phyloP scores from a whole-genome alignment of 345 rosid species.

The Syzygium oleosum region DNA sequence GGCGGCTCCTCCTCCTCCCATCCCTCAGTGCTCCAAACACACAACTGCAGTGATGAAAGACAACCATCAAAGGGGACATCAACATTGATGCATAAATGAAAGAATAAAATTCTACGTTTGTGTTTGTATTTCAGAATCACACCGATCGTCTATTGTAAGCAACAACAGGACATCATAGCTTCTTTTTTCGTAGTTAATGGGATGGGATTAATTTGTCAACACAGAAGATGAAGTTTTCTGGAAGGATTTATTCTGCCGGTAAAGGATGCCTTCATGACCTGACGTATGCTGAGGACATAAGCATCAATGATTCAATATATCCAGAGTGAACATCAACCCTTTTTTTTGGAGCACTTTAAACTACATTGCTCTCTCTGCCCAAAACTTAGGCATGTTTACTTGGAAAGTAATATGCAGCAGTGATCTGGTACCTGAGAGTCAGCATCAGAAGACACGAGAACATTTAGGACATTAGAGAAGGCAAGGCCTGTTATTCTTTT shows the following conservation, averaged over 20 bases:
- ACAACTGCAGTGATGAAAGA: slow-evolving; percentile 28
- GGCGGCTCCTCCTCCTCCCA: slow-evolving; percentile 74
- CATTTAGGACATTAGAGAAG: slow-evolving; percentile 54
- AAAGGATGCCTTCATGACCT: background rate
- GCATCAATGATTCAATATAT: background rate
- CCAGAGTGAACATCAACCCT: background rate
- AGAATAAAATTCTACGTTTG: too few species aligned
- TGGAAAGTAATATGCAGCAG: background rate
- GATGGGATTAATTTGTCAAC: background rate
- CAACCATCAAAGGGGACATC: background rate
- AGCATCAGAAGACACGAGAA: slow-evolving; percentile 84
- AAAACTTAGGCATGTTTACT: background rate
- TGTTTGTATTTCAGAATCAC: background rate
- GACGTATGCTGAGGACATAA: background rate
- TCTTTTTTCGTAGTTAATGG: background rate
- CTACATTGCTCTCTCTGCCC: background rate
- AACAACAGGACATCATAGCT: background rate
- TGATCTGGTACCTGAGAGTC: slow-evolving; percentile 46
- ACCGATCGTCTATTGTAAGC: background rate
- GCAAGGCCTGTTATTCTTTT: slow-evolving; percentile 85
- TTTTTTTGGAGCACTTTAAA: background rate
- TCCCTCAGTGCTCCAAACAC: slow-evolving; percentile 75
- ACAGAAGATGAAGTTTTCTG: background rate
- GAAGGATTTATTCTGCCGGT: background rate
- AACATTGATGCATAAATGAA: background rate